Conservation (phyloP, 2,329 filamentous ascomycete species). For the Pseudocercospora eumusae region DNA sequence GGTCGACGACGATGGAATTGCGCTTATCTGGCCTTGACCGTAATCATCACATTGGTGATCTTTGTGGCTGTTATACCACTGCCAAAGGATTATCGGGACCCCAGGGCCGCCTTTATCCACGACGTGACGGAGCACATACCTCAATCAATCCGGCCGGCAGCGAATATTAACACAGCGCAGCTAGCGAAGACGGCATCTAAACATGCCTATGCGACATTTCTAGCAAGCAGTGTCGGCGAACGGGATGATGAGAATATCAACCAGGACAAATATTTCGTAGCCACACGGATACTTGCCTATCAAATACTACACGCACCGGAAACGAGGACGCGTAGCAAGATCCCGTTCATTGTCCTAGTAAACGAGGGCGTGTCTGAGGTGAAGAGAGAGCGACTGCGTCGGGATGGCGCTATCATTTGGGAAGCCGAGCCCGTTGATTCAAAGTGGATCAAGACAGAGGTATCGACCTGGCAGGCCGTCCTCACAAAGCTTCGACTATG, state of each 20-base stretch:
- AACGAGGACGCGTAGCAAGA: slow-evolving; percentile 29
- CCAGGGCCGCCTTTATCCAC: slow-evolving; percentile 21
- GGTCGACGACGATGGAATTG: slow-evolving; percentile 2
- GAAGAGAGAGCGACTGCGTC: slow-evolving; percentile 33
- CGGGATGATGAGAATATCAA: slow-evolving; percentile 24
- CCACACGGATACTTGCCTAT: slow-evolving; percentile 37
- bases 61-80: slow-evolving; percentile 19
- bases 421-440: slow-evolving; percentile 23
- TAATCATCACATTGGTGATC: not conserved
- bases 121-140: slow-evolving; percentile 21
- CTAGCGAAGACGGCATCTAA: slow-evolving; percentile 18
- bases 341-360: slow-evolving; percentile 39
- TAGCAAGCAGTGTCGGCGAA: slow-evolving; percentile 25
- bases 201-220: slow-evolving; percentile 37
- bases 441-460: slow-evolving; percentile 21
- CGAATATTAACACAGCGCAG: not conserved
- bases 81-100: slow-evolving; percentile 18
- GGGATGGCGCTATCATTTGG: slow-evolving; percentile 36
- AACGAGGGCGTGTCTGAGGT: slow-evolving; percentile 31
- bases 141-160: not conserved
- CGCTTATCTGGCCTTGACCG: not conserved
- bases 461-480: slow-evolving; percentile 38
- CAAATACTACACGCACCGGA: slow-evolving; percentile 39
- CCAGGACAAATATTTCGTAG: slow-evolving; percentile 37
- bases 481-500: slow-evolving; percentile 45